Base-by-base conservation (phyloP, 2,329 filamentous ascomycete genomes). In the Aquanectria penicillioides region DNA sequence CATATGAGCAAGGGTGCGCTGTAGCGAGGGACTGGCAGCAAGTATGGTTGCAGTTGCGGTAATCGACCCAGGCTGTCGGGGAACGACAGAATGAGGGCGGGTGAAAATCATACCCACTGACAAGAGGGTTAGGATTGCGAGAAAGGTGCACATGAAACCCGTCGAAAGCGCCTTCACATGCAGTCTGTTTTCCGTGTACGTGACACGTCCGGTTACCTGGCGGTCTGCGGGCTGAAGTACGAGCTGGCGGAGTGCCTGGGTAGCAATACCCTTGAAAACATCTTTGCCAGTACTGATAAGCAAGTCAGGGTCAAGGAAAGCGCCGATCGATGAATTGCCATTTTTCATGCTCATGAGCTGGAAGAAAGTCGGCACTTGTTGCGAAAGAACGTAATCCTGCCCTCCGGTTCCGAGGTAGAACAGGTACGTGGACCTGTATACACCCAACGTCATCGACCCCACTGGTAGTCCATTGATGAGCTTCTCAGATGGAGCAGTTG, bases 301-400 rank as follows among this genome's bases (percentile, higher is more conserved):
- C 18, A 63, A 29, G 8, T 58, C 37, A 2, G 57, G 37, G 41
- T 65, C 60, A 22, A 65, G 46, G 29, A 63, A 65, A 7, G 61
- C 48, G 4, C 57, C 46, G 4, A 61, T 40, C 0, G 57, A 53
- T 4, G 49, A 31, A 22, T 61, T 58, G 5, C 37, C 60, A 37
- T 52, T 59, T 37, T 63, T 67, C 61, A 69, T 64, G 9, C 63
- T 57, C 67, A 71, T 69, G 25, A 71, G 55, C 13, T 67, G 66
- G 17, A 71, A 71, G 26, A 71, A 69, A 0, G 67, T 65, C 5
- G 62, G 65, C 2, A 69, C 66, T 17, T 60, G 58, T 17, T 59
- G 37, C 7, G 66, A 69, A 11, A 70, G 29, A 11, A 58, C 56
- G 47, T 59, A 60, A 44, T 69, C 59, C 5, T 63, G 31, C 3